These are phyloP conservation scores for Rhodotorula sp. DNA, from an alignment of 1,284 basidiomycete genomes.

Conservation along the genomic window DNA sequence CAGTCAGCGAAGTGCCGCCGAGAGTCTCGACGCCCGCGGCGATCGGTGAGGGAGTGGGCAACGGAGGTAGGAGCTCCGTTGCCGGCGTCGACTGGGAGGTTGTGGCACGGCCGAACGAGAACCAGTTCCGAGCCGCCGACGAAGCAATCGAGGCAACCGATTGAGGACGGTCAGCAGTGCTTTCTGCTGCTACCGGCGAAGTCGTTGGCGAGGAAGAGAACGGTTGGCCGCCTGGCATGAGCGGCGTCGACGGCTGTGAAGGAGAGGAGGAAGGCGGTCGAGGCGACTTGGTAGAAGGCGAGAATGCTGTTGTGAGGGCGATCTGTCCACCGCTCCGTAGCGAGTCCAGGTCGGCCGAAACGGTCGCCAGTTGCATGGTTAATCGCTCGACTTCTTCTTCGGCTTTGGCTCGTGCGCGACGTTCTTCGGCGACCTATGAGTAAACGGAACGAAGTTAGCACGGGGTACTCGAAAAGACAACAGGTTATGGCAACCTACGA, in stretches of 20 bases:
- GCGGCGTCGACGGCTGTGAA: not conserved
- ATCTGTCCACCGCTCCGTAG: not conserved
- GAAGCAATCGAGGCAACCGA: constrained; percentile 7
- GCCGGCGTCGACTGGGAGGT: not conserved
- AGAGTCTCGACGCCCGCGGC: no score
- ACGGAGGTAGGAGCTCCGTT: no score
- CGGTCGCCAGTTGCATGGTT: not conserved
- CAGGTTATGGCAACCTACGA: constrained; percentile 25
- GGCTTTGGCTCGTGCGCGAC: constrained; percentile 30
- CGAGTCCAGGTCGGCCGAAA: not conserved
- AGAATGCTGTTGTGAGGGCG: no score
- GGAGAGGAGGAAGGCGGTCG: constrained; percentile 17
- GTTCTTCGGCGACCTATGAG: constrained; percentile 36
- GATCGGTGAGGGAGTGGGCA: no score
- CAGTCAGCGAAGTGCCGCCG: no score
- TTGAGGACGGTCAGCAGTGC: constrained; percentile 1
- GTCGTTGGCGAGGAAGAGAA: not conserved
- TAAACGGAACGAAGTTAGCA: not conserved
- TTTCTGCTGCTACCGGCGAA: not conserved
- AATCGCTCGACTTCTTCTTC: constrained; percentile 35
- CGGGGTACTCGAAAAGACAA: not conserved
- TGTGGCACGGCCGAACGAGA: constrained; percentile 22
- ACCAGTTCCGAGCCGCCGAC: constrained; percentile 20
- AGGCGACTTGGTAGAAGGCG: constrained; percentile 2
- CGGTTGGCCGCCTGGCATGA: not conserved